A percentile compares a stretch with the other conserved stretches of the same genome.
Evolutionary conservation across 139 green algal species (phyloP).

Genomic region (Ettlia oleoabundans): DNA sequence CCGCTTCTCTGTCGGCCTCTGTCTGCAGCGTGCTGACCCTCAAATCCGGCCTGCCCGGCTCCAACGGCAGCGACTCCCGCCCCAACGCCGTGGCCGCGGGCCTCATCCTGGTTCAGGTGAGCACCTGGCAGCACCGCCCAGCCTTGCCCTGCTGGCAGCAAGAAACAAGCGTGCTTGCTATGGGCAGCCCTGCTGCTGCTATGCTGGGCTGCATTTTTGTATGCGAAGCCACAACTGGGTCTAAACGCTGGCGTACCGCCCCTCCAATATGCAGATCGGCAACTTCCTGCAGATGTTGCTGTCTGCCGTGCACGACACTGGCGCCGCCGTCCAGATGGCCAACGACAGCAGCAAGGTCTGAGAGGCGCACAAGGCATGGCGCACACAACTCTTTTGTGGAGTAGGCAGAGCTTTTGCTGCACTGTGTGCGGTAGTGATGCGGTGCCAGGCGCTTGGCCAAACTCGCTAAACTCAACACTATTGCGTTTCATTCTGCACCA

Average conservation of each 20-base stretch:
- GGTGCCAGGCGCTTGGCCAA: too few relatives aligned
- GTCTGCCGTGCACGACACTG: neutral
- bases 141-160: neutral
- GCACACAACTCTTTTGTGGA: too few relatives aligned
- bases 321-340: neutral
- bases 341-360: neutral
- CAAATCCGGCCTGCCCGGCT: neutral
- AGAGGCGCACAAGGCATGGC: too few relatives aligned
- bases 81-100: neutral
- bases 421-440: too few relatives aligned
- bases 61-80: neutral
- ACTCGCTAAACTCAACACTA: too few relatives aligned
- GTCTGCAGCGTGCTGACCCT: neutral
- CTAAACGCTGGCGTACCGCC: too few relatives aligned
- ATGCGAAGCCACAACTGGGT: too few relatives aligned
- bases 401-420: too few relatives aligned
- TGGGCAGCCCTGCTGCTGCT: too few relatives aligned
- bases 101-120: neutral
- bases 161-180: too few relatives aligned
- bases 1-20: neutral
- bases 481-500: too few relatives aligned
- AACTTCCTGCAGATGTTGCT: neutral
- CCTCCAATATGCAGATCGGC: neutral
- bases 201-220: too few relatives aligned
- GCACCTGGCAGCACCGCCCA: neutral